Percentiles rank a stretch among this genome's conserved stretches.
These are phyloP conservation scores for Cladosporium sp. DNA, from an alignment of 2,329 filamentous ascomycete species.

Conservation along the genomic window DNA sequence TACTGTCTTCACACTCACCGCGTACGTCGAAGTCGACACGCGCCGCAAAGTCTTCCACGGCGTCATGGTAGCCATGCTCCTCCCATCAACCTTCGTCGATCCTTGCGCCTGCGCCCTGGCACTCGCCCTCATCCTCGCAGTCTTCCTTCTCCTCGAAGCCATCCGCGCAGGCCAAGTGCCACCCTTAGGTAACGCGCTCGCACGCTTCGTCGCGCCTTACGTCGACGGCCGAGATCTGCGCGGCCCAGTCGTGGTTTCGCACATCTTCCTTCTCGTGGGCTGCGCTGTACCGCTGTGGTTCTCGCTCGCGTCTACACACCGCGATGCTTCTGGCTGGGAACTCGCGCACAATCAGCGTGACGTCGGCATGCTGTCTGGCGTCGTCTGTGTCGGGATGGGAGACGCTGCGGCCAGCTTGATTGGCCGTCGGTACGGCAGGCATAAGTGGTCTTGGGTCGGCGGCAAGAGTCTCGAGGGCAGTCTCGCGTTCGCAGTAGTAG, in stretches of 20 bases:
- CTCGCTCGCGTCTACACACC: conserved; percentile 65
- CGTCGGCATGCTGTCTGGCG: conserved; percentile 84
- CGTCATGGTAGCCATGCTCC: conserved; percentile 94
- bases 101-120: conserved; percentile 78
- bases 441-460: conserved; percentile 95
- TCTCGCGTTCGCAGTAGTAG: conserved; percentile 74
- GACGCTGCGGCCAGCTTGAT: conserved; percentile 90
- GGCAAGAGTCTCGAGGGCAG: conserved; percentile 91
- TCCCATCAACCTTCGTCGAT: conserved; percentile 82
- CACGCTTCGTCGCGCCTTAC: conserved; percentile 83
- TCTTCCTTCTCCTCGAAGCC: conserved; percentile 85
- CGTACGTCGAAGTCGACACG: conserved; percentile 87
- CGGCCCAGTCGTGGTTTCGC: conserved; percentile 89
- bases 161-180: conserved; percentile 88
- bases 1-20: conserved; percentile 73
- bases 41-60: conserved; percentile 96
- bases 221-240: conserved; percentile 90
- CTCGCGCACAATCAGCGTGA: conserved; percentile 57
- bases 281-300: conserved; percentile 95
- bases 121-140: conserved; percentile 70
- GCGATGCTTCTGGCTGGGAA: conserved; percentile 65
- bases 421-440: conserved; percentile 76
- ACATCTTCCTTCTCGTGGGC: conserved; percentile 92
- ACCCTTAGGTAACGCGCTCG: conserved; percentile 80
- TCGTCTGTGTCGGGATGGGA: conserved; percentile 91